These are phyloP conservation scores for Geranium brycei DNA, from an alignment of 345 rosid genomes.

Conservation along the genomic window DNA sequence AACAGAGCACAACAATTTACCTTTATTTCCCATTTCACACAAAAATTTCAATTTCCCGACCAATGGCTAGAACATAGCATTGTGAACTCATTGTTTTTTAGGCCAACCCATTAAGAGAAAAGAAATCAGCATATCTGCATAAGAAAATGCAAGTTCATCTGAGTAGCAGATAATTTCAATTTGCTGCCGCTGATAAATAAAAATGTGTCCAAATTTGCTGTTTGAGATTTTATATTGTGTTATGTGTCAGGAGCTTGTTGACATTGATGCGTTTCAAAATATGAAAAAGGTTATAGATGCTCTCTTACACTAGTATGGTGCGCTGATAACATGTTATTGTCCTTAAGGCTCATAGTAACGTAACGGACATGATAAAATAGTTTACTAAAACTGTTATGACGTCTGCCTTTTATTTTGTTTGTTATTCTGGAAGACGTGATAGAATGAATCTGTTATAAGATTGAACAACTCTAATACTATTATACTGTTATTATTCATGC, in stretches of 20 bases:
- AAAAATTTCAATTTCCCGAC: too few relatives aligned
- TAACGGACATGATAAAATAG: background rate
- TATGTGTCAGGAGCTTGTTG: slow-evolving; percentile 71
- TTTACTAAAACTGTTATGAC: background rate
- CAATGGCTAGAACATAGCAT: background rate
- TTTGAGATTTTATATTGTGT: background rate
- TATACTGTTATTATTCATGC: too few relatives aligned
- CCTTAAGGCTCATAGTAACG: background rate
- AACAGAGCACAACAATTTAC: too few relatives aligned
- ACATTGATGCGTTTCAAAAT: slow-evolving; percentile 80
- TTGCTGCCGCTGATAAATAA: background rate
- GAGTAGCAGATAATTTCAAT: background rate
- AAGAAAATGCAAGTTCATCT: background rate
- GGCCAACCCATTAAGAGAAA: background rate
- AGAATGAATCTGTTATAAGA: background rate
- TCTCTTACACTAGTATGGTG: slow-evolving; percentile 90
- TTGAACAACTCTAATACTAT: background rate
- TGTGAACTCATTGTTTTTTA: background rate
- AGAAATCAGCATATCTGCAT: background rate
- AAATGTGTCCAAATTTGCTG: background rate
- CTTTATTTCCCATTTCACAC: too few relatives aligned
- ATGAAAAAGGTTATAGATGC: slow-evolving; percentile 80
- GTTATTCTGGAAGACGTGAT: background rate
- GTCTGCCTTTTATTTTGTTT: background rate
- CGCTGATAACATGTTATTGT: slow-evolving; percentile 67